Evolutionary conservation across 129 eudicot species (phyloP).

Genomic region (Pittosporum tobira): DNA sequence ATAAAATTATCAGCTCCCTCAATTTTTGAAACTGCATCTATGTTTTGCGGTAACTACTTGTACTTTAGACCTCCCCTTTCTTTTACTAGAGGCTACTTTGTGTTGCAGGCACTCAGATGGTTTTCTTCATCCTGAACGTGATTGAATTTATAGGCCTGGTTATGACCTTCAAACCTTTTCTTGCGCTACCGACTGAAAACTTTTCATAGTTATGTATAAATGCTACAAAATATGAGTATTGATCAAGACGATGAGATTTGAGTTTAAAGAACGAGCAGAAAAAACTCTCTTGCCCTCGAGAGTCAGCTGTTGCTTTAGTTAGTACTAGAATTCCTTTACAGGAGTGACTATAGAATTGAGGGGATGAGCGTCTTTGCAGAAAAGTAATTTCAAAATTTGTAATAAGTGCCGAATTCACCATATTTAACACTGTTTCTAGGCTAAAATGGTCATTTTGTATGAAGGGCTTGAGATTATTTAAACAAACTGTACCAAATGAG

Average conservation of each 20-base stretch:
- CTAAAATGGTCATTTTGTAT: too few species aligned
- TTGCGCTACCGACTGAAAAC: slow-evolving; percentile 12
- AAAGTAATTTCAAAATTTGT: too few species aligned
- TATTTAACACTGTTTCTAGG: too few species aligned
- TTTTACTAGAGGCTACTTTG: too few species aligned
- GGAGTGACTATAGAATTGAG: neutral
- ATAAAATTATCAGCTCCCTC: neutral
- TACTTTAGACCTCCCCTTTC: neutral
- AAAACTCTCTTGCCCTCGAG: neutral
- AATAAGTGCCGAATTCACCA: too few species aligned
- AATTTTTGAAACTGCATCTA: neutral
- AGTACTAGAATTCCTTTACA: neutral
- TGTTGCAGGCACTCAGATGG: slow-evolving; percentile 35
- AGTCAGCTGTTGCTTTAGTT: neutral
- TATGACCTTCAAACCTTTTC: slow-evolving; percentile 37
- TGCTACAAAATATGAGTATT: neutral
- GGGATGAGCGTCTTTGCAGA: too few species aligned
- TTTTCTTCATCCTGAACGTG: slow-evolving; percentile 37
- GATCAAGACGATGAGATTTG: neutral
- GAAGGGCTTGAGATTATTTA: too few species aligned
- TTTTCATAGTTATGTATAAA: neutral
- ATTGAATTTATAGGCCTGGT: slow-evolving; percentile 31
- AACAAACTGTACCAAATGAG: too few species aligned
- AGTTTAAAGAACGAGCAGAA: neutral
- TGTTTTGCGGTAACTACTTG: neutral